phyloP scores from a whole-genome alignment of 2,329 filamentous ascomycete genomes.

The Corinectria fuckeliana region DNA sequence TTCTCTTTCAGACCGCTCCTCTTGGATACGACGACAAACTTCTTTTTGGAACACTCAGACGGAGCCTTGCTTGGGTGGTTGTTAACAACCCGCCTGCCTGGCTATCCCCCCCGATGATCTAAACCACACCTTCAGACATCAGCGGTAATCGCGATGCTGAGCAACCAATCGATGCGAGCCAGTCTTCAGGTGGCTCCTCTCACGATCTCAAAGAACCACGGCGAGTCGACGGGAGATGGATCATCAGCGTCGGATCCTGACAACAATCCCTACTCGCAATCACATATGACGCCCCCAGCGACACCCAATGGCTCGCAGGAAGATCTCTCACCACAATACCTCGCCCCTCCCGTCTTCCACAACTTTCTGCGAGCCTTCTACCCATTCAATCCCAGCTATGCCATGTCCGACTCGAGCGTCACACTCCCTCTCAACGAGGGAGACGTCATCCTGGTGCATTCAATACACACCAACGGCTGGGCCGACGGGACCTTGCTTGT shows the following conservation, averaged over 20 bases:
- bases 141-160: constrained; percentile 46
- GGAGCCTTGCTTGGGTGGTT: constrained; percentile 30
- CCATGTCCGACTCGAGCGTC: constrained; percentile 82
- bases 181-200: constrained; percentile 69
- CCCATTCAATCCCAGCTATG: constrained; percentile 81
- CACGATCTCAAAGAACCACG: constrained; percentile 54
- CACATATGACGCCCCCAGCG: constrained; percentile 78
- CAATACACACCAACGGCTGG: constrained; percentile 98
- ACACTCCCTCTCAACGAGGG: constrained; percentile 89
- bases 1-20: constrained; percentile 13
- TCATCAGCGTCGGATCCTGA: constrained; percentile 40
- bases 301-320: constrained; percentile 76
- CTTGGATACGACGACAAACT: constrained; percentile 30
- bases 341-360: constrained; percentile 75
- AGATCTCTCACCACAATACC: constrained; percentile 52
- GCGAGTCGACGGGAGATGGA: constrained; percentile 39
- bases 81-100: constrained; percentile 27
- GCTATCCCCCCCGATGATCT: constrained; percentile 41
- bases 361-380: constrained; percentile 96
- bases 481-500: constrained; percentile 91
- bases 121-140: constrained; percentile 29
- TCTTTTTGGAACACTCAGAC: constrained; percentile 13
- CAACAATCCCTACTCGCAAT: constrained; percentile 53
- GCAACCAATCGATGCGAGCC: constrained; percentile 56
- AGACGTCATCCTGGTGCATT: constrained; percentile 92